These are phyloP conservation scores for Margaritispora aquatica DNA, from an alignment of 495 filamentous ascomycete species.

Conservation along the genomic window DNA sequence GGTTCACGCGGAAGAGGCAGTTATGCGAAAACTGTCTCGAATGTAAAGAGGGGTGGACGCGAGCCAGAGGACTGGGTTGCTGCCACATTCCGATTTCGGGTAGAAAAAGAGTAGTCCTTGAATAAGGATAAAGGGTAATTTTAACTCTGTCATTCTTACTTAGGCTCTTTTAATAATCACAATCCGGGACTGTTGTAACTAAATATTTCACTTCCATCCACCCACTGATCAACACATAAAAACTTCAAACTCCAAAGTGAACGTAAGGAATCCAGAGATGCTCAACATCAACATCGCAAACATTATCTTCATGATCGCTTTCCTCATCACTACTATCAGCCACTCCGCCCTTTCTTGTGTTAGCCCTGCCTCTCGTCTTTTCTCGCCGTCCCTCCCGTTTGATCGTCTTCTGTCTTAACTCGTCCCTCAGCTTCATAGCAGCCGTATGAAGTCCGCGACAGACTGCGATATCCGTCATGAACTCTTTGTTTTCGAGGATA, in stretches of 20 bases:
- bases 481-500: slow-evolving; percentile 14
- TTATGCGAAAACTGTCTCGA: background rate
- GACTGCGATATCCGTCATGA: slow-evolving; percentile 25
- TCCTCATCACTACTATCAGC: background rate
- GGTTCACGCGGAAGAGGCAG: background rate
- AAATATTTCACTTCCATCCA: background rate
- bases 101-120: background rate
- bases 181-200: background rate
- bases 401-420: background rate
- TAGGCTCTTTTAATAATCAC: background rate
- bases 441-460: slow-evolving; percentile 21
- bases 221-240: background rate
- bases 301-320: background rate
- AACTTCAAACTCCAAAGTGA: slow-evolving; percentile 4
- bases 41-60: background rate
- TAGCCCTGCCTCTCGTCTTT: background rate
- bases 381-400: background rate
- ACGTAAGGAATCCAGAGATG: slow-evolving; percentile 6
- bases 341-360: background rate
- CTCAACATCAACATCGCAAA: background rate
- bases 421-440: slow-evolving; percentile 10
- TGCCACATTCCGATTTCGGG: background rate
- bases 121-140: background rate
- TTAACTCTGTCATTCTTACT: background rate
- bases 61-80: background rate